Conservation (phyloP, 768 basidiomycete species). For the Myochromella boudieri region DNA sequence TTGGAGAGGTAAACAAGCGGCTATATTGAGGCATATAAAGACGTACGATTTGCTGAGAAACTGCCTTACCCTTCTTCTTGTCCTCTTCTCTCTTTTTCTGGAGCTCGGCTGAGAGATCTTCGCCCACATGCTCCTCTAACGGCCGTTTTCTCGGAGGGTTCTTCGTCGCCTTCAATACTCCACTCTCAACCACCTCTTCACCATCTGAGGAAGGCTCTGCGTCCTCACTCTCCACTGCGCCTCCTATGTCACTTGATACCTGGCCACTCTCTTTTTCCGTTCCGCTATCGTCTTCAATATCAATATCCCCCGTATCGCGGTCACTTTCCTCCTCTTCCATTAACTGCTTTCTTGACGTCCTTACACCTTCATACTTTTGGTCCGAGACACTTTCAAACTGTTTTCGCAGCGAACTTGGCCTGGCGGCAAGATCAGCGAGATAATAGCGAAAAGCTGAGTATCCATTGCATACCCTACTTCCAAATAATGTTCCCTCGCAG, state of each 20-base stretch:
- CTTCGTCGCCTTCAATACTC: not conserved
- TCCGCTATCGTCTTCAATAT: slow-evolving; percentile 47
- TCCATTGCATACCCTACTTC: slow-evolving; percentile 70
- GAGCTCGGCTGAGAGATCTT: slow-evolving; percentile 52
- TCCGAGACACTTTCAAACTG: slow-evolving; percentile 64
- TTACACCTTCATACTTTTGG: slow-evolving; percentile 77
- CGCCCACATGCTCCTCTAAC: slow-evolving; percentile 18
- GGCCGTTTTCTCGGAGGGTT: not conserved
- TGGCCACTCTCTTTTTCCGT: slow-evolving; percentile 24
- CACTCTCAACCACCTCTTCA: slow-evolving; percentile 11
- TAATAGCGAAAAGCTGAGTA: not conserved
- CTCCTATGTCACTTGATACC: slow-evolving; percentile 17
- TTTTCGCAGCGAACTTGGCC: slow-evolving; percentile 70
- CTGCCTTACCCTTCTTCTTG: slow-evolving; percentile 78
- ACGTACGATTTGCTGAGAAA: slow-evolving; percentile 80
- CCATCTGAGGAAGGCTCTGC: not conserved
- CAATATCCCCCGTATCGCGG: slow-evolving; percentile 56
- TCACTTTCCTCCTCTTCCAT: slow-evolving; percentile 41
- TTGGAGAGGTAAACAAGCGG: slow-evolving; percentile 1
- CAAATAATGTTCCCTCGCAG: slow-evolving; percentile 73
- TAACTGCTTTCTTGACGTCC: slow-evolving; percentile 59
- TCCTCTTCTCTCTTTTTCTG: slow-evolving; percentile 67
- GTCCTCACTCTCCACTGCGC: slow-evolving; percentile 4
- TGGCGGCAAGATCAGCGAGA: slow-evolving; percentile 25
- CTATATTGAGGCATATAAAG: slow-evolving; percentile 8